phyloP scores from a whole-genome alignment of 2,329 filamentous ascomycete genomes.

The Verticillium klebahnii region DNA sequence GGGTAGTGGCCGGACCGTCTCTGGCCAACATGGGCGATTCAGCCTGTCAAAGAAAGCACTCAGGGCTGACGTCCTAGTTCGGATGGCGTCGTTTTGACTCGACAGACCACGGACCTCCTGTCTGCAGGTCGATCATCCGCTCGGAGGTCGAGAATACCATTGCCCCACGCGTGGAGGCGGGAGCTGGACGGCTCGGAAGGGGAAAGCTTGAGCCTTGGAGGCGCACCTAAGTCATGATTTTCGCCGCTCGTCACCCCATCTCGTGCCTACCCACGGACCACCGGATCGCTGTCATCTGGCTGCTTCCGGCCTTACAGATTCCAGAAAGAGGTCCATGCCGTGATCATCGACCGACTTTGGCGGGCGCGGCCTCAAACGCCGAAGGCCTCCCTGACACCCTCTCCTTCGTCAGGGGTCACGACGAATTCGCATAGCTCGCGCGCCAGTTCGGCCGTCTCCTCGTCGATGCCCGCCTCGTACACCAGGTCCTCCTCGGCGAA shows the following conservation, averaged over 20 bases:
- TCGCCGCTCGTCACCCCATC: not conserved
- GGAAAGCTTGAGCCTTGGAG: not conserved
- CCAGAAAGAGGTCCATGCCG: not conserved
- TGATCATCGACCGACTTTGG: not conserved
- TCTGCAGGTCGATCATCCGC: not conserved
- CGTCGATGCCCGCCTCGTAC: slow-evolving; percentile 70
- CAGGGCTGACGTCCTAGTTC: not conserved
- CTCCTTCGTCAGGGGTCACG: slow-evolving; percentile 68
- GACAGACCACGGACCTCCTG: not conserved
- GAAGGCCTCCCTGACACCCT: slow-evolving; percentile 37
- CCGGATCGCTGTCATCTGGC: not conserved
- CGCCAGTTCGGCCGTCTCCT: slow-evolving; percentile 75
- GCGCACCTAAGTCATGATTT: not conserved
- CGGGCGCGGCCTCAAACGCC: slow-evolving; percentile 20
- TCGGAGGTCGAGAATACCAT: not conserved
- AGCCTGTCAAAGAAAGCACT: not conserved
- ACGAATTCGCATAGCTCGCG: slow-evolving; percentile 76
- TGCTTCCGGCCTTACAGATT: not conserved
- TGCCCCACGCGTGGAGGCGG: not conserved
- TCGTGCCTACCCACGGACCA: not conserved
- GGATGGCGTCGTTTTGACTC: not conserved
- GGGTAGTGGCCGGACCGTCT: not conserved
- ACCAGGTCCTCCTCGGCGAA: slow-evolving; percentile 76
- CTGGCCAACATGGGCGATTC: not conserved
- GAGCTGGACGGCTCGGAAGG: not conserved